A percentile compares a stretch with the other conserved stretches of the same genome.
Conservation (phyloP, 805 yeast genomes). For the Starmerella khaoyaiensis region DNA sequence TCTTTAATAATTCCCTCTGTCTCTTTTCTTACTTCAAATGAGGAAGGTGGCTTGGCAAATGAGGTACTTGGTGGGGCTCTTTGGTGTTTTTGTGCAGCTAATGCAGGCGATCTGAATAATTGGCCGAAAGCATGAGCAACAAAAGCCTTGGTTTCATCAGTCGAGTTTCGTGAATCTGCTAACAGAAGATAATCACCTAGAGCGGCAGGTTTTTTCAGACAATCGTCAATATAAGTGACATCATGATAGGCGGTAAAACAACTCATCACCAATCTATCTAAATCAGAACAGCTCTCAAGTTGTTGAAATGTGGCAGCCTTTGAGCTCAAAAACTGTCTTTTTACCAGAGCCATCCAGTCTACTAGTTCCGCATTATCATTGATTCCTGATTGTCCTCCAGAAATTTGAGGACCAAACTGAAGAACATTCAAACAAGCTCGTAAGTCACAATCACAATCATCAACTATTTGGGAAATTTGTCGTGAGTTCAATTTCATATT, state of each 20-base stretch:
- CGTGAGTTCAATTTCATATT: slow-evolving; percentile 36
- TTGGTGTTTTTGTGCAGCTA: slow-evolving; percentile 19
- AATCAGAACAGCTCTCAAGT: slow-evolving; percentile 36
- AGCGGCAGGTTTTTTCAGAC: slow-evolving; percentile 33
- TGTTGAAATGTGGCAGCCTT: slow-evolving; percentile 37
- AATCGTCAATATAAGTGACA: slow-evolving; percentile 50
- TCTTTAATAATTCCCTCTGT: slow-evolving; percentile 26
- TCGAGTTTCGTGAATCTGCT: slow-evolving; percentile 36
- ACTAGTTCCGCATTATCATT: slow-evolving; percentile 9
- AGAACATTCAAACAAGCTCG: slow-evolving; percentile 73
- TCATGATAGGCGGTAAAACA: slow-evolving; percentile 57
- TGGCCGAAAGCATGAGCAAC: slow-evolving; percentile 43
- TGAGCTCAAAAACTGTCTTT: slow-evolving; percentile 46
- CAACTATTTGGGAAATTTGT: slow-evolving; percentile 51
- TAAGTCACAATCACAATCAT: slow-evolving; percentile 65
- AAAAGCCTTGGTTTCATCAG: slow-evolving; percentile 15
- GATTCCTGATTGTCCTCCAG: neutral
- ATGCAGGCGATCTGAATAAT: slow-evolving; percentile 37
- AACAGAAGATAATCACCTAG: slow-evolving; percentile 69
- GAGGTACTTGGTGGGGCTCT: neutral
- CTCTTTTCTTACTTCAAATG: slow-evolving; percentile 23
- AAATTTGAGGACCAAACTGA: slow-evolving; percentile 41
- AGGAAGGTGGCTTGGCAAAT: slow-evolving; percentile 16
- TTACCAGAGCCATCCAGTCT: slow-evolving; percentile 42
- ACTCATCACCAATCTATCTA: slow-evolving; percentile 52